These are phyloP conservation scores for Chalara sp. DNA, from an alignment of 2,329 filamentous ascomycete species.

Conservation along the genomic window DNA sequence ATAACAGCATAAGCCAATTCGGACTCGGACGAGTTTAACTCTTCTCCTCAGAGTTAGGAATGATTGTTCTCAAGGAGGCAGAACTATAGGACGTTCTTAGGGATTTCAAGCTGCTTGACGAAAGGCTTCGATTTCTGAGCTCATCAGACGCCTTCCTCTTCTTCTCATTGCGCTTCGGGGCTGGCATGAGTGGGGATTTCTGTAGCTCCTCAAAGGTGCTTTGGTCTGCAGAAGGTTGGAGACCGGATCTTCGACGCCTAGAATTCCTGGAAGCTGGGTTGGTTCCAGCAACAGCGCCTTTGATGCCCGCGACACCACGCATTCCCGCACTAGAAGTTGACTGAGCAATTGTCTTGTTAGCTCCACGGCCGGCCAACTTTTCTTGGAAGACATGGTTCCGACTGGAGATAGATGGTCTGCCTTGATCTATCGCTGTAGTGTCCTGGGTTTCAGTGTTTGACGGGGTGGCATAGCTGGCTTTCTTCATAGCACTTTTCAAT, in stretches of 20 bases:
- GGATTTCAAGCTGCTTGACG: too few relatives aligned
- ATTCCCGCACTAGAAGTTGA: background rate
- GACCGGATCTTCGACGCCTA: background rate
- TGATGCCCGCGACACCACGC: background rate
- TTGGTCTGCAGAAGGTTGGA: background rate
- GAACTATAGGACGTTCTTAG: too few relatives aligned
- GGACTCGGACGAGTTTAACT: too few relatives aligned
- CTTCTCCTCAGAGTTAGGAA: too few relatives aligned
- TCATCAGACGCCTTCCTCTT: slow-evolving; percentile 4
- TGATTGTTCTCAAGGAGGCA: too few relatives aligned
- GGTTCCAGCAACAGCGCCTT: background rate
- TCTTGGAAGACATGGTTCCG: too few relatives aligned
- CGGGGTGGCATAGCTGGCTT: background rate
- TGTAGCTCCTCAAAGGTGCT: background rate
- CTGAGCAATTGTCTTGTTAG: background rate
- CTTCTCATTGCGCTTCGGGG: slow-evolving; percentile 1
- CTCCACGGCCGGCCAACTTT: background rate
- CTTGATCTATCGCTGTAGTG: too few relatives aligned
- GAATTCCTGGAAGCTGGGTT: background rate
- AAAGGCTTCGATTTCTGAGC: background rate
- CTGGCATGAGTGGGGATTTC: slow-evolving; percentile 1
- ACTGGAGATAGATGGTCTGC: too few relatives aligned
- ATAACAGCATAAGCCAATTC: too few relatives aligned
- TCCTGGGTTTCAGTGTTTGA: too few relatives aligned
- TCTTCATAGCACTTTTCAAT: slow-evolving; percentile 10